These are phyloP conservation scores for Alectoria sarmentosa DNA, from an alignment of 495 filamentous ascomycete species.

Conservation along the genomic window DNA sequence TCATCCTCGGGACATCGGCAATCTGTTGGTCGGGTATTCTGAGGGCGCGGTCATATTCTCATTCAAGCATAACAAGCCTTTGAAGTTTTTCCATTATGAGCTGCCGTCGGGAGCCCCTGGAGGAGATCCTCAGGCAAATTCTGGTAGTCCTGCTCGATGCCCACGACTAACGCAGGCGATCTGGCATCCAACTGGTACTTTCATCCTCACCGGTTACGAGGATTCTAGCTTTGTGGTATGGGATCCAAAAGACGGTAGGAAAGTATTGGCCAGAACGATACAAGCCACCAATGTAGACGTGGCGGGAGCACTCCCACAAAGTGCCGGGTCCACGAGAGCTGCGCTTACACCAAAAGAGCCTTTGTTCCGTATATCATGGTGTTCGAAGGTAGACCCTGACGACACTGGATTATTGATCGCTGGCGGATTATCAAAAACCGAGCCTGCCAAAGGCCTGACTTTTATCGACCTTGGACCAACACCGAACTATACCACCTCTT, in stretches of 20 bases:
- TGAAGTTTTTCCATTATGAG: constrained; percentile 76
- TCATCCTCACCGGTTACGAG: constrained; percentile 80
- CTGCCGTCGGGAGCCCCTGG: constrained; percentile 78
- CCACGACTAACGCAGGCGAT: constrained; percentile 70
- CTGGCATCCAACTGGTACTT: constrained; percentile 95
- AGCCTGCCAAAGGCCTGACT: constrained; percentile 65
- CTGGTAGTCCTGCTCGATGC: constrained; percentile 45
- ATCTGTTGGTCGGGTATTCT: constrained; percentile 77
- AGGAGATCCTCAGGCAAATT: constrained; percentile 58
- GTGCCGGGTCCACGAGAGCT: constrained; percentile 35
- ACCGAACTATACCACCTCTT: constrained; percentile 82
- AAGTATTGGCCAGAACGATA: constrained; percentile 76
- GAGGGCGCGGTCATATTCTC: constrained; percentile 84
- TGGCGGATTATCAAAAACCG: constrained; percentile 61
- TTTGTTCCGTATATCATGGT: constrained; percentile 76
- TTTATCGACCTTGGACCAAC: constrained; percentile 86
- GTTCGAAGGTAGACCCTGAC: constrained; percentile 83
- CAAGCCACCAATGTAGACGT: constrained; percentile 63
- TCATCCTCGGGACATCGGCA: constrained; percentile 91
- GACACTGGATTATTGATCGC: constrained; percentile 86
- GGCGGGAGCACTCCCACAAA: constrained; percentile 42
- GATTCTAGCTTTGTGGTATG: constrained; percentile 87
- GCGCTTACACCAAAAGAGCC: constrained; percentile 57
- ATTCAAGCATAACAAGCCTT: constrained; percentile 77
- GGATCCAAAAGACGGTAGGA: constrained; percentile 86